phyloP scores from a whole-genome alignment of 306 rosid species.

The Inga leiocalycina region DNA sequence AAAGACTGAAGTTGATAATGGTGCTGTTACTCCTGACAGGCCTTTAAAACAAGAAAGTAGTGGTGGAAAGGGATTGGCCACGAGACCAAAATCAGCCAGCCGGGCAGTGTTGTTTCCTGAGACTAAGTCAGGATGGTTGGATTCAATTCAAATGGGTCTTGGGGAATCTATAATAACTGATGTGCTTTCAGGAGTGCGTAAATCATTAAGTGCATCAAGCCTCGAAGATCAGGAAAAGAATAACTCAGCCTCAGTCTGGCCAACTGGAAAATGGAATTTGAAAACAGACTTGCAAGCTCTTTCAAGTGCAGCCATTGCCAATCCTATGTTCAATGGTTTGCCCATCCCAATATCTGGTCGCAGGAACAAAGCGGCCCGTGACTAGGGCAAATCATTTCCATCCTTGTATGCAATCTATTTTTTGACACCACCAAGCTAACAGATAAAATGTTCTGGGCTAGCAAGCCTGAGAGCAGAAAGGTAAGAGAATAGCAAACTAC shows the following conservation, averaged over 20 bases:
- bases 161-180: slow-evolving; percentile 73
- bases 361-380: slow-evolving; percentile 80
- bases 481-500: slow-evolving; percentile 27
- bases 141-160: slow-evolving; percentile 62
- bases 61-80: slow-evolving; percentile 57
- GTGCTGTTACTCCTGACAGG: slow-evolving; percentile 59
- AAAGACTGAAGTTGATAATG: slow-evolving; percentile 60
- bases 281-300: slow-evolving; percentile 71
- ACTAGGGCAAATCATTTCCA: slow-evolving; percentile 47
- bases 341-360: slow-evolving; percentile 79
- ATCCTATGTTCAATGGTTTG: slow-evolving; percentile 78
- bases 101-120: slow-evolving; percentile 49
- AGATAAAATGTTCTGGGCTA: slow-evolving; percentile 34
- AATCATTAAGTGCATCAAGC: slow-evolving; percentile 73
- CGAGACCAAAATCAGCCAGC: slow-evolving; percentile 76
- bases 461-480: slow-evolving; percentile 37
- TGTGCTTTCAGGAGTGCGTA: slow-evolving; percentile 53
- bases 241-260: slow-evolving; percentile 57
- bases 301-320: slow-evolving; percentile 56
- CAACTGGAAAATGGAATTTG: slow-evolving; percentile 66
- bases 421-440: slow-evolving; percentile 46
- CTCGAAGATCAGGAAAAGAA: slow-evolving; percentile 74
- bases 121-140: slow-evolving; percentile 66
- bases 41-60: slow-evolving; percentile 54
- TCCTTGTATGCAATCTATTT: slow-evolving; percentile 36